Conservation (phyloP, 2,329 filamentous ascomycete species). For the Teratosphaeria zuluensis region DNA sequence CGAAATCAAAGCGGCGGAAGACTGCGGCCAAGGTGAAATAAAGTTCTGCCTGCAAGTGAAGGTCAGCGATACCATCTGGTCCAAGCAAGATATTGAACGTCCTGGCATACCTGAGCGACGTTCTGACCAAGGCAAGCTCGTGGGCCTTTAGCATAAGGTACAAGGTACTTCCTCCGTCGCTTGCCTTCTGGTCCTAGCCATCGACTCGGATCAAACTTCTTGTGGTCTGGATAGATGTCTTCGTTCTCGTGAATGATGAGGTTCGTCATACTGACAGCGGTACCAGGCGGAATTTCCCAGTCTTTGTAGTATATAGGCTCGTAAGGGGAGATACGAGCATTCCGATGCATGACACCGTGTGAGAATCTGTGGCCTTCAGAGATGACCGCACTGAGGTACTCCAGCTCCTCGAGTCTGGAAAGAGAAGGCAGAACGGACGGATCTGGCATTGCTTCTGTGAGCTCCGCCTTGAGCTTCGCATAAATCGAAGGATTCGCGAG, state of each 20-base stretch:
- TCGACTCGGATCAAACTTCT: slow-evolving; percentile 23
- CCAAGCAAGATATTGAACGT: neutral
- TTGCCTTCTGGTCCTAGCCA: slow-evolving; percentile 20
- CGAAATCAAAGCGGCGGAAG: neutral
- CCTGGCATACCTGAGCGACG: neutral
- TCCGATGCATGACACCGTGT: slow-evolving; percentile 11
- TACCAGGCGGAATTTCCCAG: slow-evolving; percentile 15
- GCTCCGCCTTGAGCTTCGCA: slow-evolving; percentile 29
- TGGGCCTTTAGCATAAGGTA: neutral
- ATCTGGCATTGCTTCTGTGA: slow-evolving; percentile 12
- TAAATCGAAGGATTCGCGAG: slow-evolving; percentile 26
- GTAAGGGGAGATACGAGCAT: slow-evolving; percentile 15
- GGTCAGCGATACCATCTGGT: neutral
- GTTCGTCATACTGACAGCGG: slow-evolving; percentile 24
- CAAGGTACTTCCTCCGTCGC: neutral
- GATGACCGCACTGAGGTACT: slow-evolving; percentile 13
- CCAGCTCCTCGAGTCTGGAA: slow-evolving; percentile 9
- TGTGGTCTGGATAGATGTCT: slow-evolving; percentile 22
- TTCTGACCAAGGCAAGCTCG: neutral
- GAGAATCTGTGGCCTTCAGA: slow-evolving; percentile 16
- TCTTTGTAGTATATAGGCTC: slow-evolving; percentile 8
- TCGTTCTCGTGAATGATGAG: slow-evolving; percentile 24
- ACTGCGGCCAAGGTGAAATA: neutral
- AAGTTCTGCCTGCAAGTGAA: neutral
- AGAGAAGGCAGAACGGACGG: neutral